Conservation (phyloP, 2,329 filamentous ascomycete genomes). For the Phaeosphaeriaceae sp. region DNA sequence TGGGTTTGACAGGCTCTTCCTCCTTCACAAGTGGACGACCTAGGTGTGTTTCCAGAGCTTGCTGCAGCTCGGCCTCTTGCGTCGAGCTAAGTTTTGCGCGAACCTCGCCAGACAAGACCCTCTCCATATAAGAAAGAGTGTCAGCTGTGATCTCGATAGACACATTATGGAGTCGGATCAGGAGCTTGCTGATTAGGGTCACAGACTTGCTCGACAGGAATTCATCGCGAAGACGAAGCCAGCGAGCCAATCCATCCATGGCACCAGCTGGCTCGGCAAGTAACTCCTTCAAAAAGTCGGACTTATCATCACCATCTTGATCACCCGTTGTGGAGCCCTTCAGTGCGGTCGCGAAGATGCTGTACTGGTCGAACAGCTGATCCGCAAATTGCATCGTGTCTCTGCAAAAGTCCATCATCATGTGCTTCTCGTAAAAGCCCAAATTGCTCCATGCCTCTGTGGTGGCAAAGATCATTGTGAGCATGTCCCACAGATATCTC, state of each 20-base stretch:
- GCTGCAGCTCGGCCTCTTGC: constrained; percentile 82
- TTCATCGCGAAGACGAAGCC: constrained; percentile 87
- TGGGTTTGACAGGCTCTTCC: constrained; percentile 44
- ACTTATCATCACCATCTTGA: constrained; percentile 48
- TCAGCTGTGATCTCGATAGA: constrained; percentile 72
- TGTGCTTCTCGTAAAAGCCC: constrained; percentile 70
- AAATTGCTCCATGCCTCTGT: constrained; percentile 82
- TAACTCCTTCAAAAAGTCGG: constrained; percentile 58
- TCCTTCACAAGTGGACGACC: constrained; percentile 46
- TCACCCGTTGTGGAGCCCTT: constrained; percentile 43
- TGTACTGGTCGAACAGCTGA: constrained; percentile 82
- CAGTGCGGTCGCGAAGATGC: constrained; percentile 78
- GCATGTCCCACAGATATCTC: constrained; percentile 80
- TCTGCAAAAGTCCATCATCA: constrained; percentile 92
- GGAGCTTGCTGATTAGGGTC: constrained; percentile 81
- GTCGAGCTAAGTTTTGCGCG: constrained; percentile 81
- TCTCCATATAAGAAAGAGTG: constrained; percentile 67
- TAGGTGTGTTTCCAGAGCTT: constrained; percentile 64
- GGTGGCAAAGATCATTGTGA: constrained; percentile 80
- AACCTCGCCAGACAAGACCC: constrained; percentile 68
- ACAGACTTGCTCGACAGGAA: constrained; percentile 86
- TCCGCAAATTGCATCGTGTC: constrained; percentile 96
- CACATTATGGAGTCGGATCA: constrained; percentile 80
- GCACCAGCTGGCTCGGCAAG: constrained; percentile 70
- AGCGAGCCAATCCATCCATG: constrained; percentile 76